Percentiles rank a stretch among this genome's conserved stretches.
Conservation (phyloP, 2,329 filamentous ascomycete species). For the Colletotrichum lindemuthianum region DNA sequence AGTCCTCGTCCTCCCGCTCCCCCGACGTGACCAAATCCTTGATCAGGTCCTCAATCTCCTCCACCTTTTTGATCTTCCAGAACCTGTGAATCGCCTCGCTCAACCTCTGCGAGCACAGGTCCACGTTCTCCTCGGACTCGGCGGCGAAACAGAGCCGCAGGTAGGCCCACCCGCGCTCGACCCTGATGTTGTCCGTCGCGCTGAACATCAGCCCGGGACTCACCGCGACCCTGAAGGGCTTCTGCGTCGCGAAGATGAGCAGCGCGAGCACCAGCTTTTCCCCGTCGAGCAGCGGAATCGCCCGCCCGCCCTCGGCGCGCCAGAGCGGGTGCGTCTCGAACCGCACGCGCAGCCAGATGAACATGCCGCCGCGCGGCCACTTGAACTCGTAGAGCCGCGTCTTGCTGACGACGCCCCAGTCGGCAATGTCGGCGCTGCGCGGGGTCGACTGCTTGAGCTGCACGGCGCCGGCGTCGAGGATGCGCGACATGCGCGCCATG, state of each 20-base stretch:
- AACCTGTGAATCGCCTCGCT: constrained; percentile 77
- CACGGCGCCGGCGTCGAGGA: constrained; percentile 75
- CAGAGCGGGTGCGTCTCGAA: constrained; percentile 80
- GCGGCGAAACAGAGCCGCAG: constrained; percentile 87
- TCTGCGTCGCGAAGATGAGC: constrained; percentile 75
- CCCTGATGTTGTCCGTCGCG: constrained; percentile 68
- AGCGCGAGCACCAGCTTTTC: constrained; percentile 70
- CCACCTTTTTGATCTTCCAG: constrained; percentile 77
- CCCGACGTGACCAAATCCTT: constrained; percentile 43
- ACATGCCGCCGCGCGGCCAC: constrained; percentile 91
- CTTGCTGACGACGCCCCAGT: constrained; percentile 82
- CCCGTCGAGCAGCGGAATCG: constrained; percentile 58
- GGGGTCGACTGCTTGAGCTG: constrained; percentile 71
- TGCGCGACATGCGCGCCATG: constrained; percentile 81
- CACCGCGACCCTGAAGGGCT: constrained; percentile 76
- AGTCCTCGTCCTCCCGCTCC: constrained; percentile 36
- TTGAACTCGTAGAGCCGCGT: constrained; percentile 78
- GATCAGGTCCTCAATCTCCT: constrained; percentile 72
- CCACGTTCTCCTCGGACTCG: constrained; percentile 76
- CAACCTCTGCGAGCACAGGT: constrained; percentile 69
- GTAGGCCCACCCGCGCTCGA: constrained; percentile 73
- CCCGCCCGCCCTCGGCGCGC: constrained; percentile 44
- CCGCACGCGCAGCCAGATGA: constrained; percentile 81
- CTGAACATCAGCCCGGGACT: constrained; percentile 80
- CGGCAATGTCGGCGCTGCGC: constrained; percentile 56